Evolutionary conservation across 2,329 filamentous ascomycete species (phyloP).

Genomic region (Botrytis elliptica): DNA sequence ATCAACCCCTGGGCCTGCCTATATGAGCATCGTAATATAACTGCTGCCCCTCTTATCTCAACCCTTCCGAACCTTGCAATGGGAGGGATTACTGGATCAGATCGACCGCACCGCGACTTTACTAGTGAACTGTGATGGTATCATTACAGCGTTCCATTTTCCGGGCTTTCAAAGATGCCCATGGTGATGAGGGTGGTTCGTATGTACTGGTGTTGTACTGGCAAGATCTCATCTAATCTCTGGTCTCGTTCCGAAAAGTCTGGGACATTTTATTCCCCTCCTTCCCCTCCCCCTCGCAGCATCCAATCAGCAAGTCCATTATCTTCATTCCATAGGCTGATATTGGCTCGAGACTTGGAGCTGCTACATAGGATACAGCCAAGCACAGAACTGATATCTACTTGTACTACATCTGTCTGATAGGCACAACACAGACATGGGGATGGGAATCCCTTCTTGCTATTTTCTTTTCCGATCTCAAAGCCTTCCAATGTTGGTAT

Average conservation of each 20-base stretch:
- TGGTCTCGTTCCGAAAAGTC: constrained; percentile 5
- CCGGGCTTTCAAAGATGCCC: not conserved
- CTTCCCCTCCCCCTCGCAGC: not conserved
- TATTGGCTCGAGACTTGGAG: not conserved
- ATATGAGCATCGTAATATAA: constrained; percentile 36
- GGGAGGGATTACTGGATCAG: constrained; percentile 11
- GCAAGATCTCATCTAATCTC: constrained; percentile 30
- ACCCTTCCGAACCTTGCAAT: not conserved
- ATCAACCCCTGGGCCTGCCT: not conserved
- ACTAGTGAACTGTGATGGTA: constrained; percentile 11
- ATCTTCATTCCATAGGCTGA: not conserved
- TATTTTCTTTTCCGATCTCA: not conserved
- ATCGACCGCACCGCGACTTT: constrained; percentile 11
- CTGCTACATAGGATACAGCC: not conserved
- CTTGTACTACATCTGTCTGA: not conserved
- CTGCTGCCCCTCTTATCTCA: constrained; percentile 26
- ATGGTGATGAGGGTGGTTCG: not conserved
- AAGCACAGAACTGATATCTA: not conserved
- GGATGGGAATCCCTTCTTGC: constrained; percentile 6
- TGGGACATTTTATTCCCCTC: not conserved
- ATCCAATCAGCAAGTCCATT: not conserved
- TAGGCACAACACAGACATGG: not conserved
- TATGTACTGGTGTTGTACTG: not conserved
- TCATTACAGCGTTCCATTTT: constrained; percentile 21
- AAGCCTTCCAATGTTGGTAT: not conserved